A percentile compares a stretch with the other conserved stretches of the same genome.
Evolutionary conservation across 352 stramenopile genomes (phyloP).

Genomic region (Phytophthora agathidicida): DNA sequence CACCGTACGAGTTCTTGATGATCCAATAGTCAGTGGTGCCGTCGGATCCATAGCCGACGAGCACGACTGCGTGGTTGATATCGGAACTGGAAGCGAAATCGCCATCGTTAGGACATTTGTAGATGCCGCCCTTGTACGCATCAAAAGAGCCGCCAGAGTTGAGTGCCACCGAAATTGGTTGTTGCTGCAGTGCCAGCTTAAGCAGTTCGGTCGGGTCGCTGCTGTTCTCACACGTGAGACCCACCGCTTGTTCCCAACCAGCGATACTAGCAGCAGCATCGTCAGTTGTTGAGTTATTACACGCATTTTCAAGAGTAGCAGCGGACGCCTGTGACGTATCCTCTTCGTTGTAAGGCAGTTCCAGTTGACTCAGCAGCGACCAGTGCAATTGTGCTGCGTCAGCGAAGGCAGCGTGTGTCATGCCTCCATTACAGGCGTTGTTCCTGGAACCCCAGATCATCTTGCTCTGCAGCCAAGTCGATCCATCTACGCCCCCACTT

Average conservation of each 20-base stretch:
- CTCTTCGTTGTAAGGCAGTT: conserved; percentile 71
- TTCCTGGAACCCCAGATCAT: conserved; percentile 82
- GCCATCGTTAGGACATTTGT: conserved; percentile 73
- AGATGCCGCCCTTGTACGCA: conserved; percentile 81
- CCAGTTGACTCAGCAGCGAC: conserved; percentile 62
- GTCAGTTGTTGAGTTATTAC: conserved; percentile 35
- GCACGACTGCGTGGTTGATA: conserved; percentile 77
- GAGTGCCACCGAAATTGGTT: conserved; percentile 79
- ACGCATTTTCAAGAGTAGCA: conserved; percentile 40
- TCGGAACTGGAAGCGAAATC: conserved; percentile 61
- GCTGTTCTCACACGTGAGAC: conserved; percentile 55
- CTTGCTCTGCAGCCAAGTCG: conserved; percentile 61
- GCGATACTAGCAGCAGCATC: conserved; percentile 66
- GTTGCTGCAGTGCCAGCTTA: conserved; percentile 68
- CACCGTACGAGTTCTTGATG: conserved; percentile 85
- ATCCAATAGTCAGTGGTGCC: conserved; percentile 72
- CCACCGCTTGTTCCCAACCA: conserved; percentile 72
- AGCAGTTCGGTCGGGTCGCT: conserved; percentile 65
- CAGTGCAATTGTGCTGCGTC: conserved; percentile 63
- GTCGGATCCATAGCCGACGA: conserved; percentile 71
- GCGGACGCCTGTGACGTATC: conserved; percentile 35
- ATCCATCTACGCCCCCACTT: conserved; percentile 43
- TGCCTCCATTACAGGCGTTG: conserved; percentile 70
- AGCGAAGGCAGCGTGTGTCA: conserved; percentile 76
- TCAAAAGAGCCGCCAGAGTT: conserved; percentile 83